Evolutionary conservation across 176 grass and related monocot genomes (phyloP).

Genomic region (Cenchrus americanus): DNA sequence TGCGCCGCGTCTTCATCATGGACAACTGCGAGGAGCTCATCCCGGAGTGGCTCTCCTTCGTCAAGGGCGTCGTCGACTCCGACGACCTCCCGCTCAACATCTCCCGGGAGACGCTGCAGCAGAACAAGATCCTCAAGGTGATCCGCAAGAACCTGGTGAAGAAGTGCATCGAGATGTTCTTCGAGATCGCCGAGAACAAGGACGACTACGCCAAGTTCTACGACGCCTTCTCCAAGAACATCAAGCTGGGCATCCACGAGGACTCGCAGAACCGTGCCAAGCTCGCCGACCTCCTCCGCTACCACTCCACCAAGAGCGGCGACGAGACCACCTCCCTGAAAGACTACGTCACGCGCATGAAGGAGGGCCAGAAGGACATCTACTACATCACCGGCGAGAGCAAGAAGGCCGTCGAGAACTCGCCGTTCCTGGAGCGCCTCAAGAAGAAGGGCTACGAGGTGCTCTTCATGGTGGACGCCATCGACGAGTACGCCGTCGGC

Average conservation of each 20-base stretch:
- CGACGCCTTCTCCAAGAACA: slow-evolving; percentile 51
- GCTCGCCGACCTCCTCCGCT: slow-evolving; percentile 59
- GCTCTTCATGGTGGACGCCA: slow-evolving; percentile 77
- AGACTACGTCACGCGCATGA: too few relatives aligned
- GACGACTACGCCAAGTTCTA: too few relatives aligned
- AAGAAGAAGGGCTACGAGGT: slow-evolving; percentile 73
- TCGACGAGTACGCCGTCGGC: slow-evolving; percentile 63
- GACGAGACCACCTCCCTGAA: neutral
- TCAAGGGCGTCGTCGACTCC: slow-evolving; percentile 68
- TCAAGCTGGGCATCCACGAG: slow-evolving; percentile 63
- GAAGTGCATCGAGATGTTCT: slow-evolving; percentile 72
- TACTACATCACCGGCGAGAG: too few relatives aligned
- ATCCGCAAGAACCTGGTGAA: slow-evolving; percentile 56
- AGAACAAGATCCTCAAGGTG: slow-evolving; percentile 74
- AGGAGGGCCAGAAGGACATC: too few relatives aligned
- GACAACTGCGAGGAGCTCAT: slow-evolving; percentile 72
- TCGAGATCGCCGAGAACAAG: neutral
- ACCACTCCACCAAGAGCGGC: slow-evolving; percentile 58
- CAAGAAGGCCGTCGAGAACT: neutral
- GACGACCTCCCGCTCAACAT: slow-evolving; percentile 73
- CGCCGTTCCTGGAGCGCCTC: slow-evolving; percentile 60
- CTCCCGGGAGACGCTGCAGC: slow-evolving; percentile 56
- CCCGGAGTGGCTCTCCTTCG: slow-evolving; percentile 62
- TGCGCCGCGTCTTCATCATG: slow-evolving; percentile 74
- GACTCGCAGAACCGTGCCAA: slow-evolving; percentile 63